Percentiles rank a stretch among this genome's conserved stretches.
These are phyloP conservation scores for Emergomyces orientalis DNA, from an alignment of 2,329 filamentous ascomycete genomes.

Conservation along the genomic window DNA sequence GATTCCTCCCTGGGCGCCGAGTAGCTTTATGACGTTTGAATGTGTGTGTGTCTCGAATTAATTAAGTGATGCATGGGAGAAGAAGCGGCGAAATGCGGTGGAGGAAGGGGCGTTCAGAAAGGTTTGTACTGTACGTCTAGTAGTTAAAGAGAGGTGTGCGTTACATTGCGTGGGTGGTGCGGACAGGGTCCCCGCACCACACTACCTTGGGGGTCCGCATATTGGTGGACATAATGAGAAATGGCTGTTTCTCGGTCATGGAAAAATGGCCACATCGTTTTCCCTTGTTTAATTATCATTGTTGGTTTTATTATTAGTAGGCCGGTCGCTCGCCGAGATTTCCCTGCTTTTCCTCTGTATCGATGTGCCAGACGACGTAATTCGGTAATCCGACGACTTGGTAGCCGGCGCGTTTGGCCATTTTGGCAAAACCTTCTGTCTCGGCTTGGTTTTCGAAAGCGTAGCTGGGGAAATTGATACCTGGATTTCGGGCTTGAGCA, in stretches of 20 bases:
- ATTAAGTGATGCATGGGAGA: too few species aligned
- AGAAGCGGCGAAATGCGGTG: neutral
- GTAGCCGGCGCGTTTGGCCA: constrained; percentile 94
- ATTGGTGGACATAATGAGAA: too few species aligned
- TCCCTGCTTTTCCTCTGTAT: constrained; percentile 87
- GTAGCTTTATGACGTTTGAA: neutral
- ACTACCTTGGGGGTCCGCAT: too few species aligned
- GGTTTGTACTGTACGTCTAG: neutral
- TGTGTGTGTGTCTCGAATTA: too few species aligned
- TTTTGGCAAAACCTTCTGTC: constrained; percentile 96
- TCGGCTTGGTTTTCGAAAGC: constrained; percentile 98
- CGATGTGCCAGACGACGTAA: constrained; percentile 97
- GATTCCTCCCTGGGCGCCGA: too few species aligned
- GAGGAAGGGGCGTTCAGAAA: neutral
- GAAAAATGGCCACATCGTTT: too few species aligned
- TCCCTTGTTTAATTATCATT: neutral
- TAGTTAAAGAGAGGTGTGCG: neutral
- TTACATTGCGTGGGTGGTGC: neutral
- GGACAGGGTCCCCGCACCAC: neutral
- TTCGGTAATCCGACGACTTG: constrained; percentile 87
- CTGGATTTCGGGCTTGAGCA: constrained; percentile 38
- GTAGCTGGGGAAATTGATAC: constrained; percentile 95
- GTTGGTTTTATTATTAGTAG: constrained; percentile 21
- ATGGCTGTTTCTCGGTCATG: too few species aligned
- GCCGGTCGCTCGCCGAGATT: constrained; percentile 47